phyloP scores from a whole-genome alignment of 2,329 filamentous ascomycete species.

The Colletotrichum orchidophilum region DNA sequence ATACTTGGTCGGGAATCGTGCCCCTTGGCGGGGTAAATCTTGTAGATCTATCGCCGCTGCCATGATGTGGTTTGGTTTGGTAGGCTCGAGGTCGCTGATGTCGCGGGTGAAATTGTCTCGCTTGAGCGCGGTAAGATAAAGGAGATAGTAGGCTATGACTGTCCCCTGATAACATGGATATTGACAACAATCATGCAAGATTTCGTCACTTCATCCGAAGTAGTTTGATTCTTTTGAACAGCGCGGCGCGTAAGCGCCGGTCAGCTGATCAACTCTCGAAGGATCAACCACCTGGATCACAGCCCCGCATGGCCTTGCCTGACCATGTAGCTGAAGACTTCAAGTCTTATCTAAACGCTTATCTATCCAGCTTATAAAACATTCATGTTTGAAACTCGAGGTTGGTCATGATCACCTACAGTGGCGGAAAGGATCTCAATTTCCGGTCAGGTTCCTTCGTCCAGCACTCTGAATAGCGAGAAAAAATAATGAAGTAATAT shows the following conservation, averaged over 20 bases:
- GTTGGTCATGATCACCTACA: no score
- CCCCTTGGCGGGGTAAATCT: not conserved
- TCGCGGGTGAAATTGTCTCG: not conserved
- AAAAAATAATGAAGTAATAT: no score
- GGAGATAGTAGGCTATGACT: not conserved
- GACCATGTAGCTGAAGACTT: not conserved
- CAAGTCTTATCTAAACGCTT: no score
- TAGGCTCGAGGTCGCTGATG: not conserved
- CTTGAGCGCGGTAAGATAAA: not conserved
- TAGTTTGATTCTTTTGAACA: not conserved
- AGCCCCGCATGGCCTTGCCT: not conserved
- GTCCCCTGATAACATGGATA: not conserved
- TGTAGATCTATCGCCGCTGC: not conserved
- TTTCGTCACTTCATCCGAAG: not conserved
- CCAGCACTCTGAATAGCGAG: no score
- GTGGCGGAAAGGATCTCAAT: no score
- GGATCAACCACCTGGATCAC: not conserved
- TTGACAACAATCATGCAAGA: not conserved
- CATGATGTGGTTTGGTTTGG: not conserved
- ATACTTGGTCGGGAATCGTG: not conserved
- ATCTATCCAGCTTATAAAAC: no score
- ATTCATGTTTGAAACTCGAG: no score
- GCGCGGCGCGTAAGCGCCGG: not conserved
- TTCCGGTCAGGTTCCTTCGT: no score
- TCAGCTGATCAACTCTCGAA: not conserved